Evolutionary conservation across 2,329 filamentous ascomycete species (phyloP).

Genomic region (Fusarium nodosum): DNA sequence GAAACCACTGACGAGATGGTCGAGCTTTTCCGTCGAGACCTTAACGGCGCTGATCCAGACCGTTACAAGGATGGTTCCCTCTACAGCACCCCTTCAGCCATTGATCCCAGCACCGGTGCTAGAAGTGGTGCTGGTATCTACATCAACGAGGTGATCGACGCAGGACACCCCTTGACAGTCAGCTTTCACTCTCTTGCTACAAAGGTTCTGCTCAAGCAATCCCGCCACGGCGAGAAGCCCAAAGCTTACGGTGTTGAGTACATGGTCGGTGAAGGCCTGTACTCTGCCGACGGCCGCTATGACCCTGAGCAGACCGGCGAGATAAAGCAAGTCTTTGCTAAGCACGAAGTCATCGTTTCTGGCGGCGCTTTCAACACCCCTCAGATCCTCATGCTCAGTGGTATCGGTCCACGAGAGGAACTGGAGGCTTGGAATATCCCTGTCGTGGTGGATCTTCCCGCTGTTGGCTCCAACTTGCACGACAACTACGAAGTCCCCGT

Average conservation of each 20-base stretch:
- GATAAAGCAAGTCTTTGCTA: not conserved
- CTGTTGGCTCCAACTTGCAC: not conserved
- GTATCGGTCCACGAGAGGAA: not conserved
- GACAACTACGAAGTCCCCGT: constrained; percentile 12
- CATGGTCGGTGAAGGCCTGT: constrained; percentile 3
- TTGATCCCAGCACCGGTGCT: not conserved
- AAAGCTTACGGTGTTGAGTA: constrained; percentile 10
- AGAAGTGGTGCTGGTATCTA: constrained; percentile 6
- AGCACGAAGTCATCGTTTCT: constrained; percentile 16
- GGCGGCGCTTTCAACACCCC: constrained; percentile 2
- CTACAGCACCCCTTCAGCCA: constrained; percentile 4
- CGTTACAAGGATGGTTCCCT: constrained; percentile 1
- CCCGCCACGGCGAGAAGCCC: not conserved
- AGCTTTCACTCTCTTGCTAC: constrained; percentile 12
- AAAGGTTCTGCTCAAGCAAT: not conserved
- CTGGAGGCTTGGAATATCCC: not conserved
- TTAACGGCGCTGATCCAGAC: not conserved
- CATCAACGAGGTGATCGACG: constrained; percentile 16
- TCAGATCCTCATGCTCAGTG: not conserved
- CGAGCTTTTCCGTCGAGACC: not conserved
- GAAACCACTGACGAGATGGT: not conserved
- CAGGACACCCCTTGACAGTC: constrained; percentile 8
- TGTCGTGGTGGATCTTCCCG: not conserved
- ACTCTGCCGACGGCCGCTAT: constrained; percentile 15
- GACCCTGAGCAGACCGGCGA: constrained; percentile 10